Percentiles rank a stretch among this genome's conserved stretches.
phyloP scores from a whole-genome alignment of 169 alveolate genomes.

The Eimeria necatrix region DNA sequence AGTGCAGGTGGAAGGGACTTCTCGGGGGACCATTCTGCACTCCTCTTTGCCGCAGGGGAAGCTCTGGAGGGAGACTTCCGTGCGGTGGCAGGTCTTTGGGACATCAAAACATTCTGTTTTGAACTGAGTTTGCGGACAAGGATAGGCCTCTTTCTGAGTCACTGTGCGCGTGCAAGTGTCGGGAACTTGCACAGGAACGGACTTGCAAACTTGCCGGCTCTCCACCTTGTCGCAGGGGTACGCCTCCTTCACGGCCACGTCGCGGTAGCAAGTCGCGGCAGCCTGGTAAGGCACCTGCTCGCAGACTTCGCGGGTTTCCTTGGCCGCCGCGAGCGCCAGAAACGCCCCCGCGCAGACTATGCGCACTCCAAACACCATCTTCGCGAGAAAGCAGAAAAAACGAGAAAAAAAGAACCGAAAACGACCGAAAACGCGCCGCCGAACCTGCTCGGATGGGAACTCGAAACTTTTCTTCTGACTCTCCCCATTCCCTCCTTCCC shows the following conservation, averaged over 20 bases:
- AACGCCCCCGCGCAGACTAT: too few relatives aligned
- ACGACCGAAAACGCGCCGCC: too few relatives aligned
- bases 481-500: too few relatives aligned
- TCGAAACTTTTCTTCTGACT: too few relatives aligned
- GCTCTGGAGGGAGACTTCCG: conserved; percentile 43
- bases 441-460: too few relatives aligned
- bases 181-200: conserved; percentile 57
- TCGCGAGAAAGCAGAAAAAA: too few relatives aligned
- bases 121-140: conserved; percentile 36
- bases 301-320: conserved; percentile 35
- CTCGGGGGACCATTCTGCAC: conserved; percentile 54
- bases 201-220: conserved; percentile 23
- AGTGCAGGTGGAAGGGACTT: conserved; percentile 61
- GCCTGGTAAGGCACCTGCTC: conserved; percentile 68
- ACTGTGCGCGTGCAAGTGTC: conserved; percentile 47
- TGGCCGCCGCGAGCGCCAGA: too few relatives aligned
- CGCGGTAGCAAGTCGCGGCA: conserved; percentile 62
- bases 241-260: conserved; percentile 37
- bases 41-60: conserved; percentile 68
- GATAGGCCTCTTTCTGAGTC: conserved; percentile 26
- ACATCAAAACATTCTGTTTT: conserved; percentile 71
- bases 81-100: conserved; percentile 66
- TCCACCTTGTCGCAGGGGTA: conserved; percentile 50
- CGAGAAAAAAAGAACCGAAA: too few relatives aligned
- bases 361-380: too few relatives aligned